Evolutionary conservation across 1,284 basidiomycete genomes (phyloP).

Genomic region (Apiotrichum veenhuisii): DNA sequence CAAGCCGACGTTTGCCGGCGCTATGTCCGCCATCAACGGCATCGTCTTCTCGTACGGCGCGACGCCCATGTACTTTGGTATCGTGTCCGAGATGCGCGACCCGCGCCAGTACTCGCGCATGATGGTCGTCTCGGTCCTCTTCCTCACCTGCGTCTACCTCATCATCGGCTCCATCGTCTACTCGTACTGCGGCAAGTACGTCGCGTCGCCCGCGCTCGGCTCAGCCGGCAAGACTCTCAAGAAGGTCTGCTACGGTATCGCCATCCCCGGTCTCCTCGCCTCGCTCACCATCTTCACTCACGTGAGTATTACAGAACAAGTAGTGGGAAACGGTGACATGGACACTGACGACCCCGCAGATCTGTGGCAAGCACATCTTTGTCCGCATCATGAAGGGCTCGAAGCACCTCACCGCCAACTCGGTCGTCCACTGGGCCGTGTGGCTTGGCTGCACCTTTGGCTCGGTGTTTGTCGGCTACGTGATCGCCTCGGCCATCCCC

Average conservation of each 20-base stretch:
- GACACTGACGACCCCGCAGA: background rate
- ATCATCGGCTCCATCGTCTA: conserved; percentile 22
- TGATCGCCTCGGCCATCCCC: conserved; percentile 24
- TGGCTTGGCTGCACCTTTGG: conserved; percentile 55
- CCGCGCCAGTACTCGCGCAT: conserved; percentile 31
- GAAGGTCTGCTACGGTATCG: conserved; percentile 42
- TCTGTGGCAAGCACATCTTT: conserved; percentile 60
- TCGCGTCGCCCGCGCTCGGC: conserved; percentile 42
- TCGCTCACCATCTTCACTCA: conserved; percentile 36
- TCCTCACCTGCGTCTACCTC: conserved; percentile 36
- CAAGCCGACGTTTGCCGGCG: conserved; percentile 30
- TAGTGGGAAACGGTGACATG: background rate
- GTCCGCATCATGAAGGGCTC: conserved; percentile 59
- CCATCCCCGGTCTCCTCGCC: conserved; percentile 41
- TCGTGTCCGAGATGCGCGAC: conserved; percentile 45
- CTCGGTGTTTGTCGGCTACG: conserved; percentile 15
- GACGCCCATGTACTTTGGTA: conserved; percentile 37
- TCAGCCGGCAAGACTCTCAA: conserved; percentile 46
- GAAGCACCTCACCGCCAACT: conserved; percentile 60
- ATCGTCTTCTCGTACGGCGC: conserved; percentile 39
- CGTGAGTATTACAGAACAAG: conserved; percentile 14
- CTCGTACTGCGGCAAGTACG: conserved; percentile 18
- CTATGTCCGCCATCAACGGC: conserved; percentile 36
- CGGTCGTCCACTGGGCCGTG: conserved; percentile 56
- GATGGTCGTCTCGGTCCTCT: conserved; percentile 30